Evolutionary conservation across 2,329 filamentous ascomycete genomes (phyloP), one percentile per base, ranked within the genome.

Genomic region (Fusarium brevicatenulatum): DNA sequence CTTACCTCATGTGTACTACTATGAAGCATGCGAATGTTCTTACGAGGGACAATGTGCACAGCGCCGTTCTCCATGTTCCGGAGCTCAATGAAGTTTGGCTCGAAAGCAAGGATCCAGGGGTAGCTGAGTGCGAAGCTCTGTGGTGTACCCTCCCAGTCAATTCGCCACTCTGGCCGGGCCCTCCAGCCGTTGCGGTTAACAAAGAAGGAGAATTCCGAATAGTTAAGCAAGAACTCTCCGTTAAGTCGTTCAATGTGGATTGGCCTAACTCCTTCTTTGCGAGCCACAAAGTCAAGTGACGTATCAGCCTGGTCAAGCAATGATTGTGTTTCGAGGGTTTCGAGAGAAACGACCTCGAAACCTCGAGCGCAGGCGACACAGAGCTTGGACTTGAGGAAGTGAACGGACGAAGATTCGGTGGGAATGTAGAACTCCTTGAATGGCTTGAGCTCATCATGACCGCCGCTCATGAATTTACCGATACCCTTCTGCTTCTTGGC

Each of bases 361-460:
- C 96, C 96, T 81, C 95, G 91, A 16, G 95, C 93, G 80, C 96
- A 98, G 50, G 95, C 96, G 68, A 99, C 96, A 81, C 96, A 99
- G 30, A 99, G 89, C 80, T 97, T 99, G 71, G 93, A 96, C 79
- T 96, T 95, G 76, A 99, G 89, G 87, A 98, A 99, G 83, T 99
- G 96, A 44, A 99, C 96, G 43, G 95, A 98, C 9, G 94, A 95
- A n/a, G 95, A 97, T 85, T 99, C 96, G 11, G 95, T 96, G 1
- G 96, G 96, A 69, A 99, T 98, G 83, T 99, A 99, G 79, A 98
- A 98, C 85, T 99, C 96, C 88, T 97, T 97, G 87, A 97, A 97
- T 18, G 95, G 94, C 83, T 97, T 97, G 72, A 99, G 89, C 76
- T 97, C 94, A 82, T 99, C 96, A 81, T 98, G 95, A 13, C 95